phyloP scores from a whole-genome alignment of 306 rosid species.

The Sesbania bispinosa region DNA sequence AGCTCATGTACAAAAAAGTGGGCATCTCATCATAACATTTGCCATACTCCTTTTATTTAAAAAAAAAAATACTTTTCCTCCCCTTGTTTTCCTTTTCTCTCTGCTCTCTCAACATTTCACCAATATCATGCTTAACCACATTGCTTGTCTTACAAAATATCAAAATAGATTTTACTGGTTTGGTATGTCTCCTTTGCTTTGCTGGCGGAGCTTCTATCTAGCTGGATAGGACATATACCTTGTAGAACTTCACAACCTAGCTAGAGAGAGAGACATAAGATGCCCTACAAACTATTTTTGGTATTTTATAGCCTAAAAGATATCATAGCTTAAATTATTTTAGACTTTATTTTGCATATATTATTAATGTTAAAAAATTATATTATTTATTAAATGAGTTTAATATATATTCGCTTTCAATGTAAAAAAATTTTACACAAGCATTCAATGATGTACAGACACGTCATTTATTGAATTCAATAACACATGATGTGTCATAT shows the following conservation, averaged over 20 bases:
- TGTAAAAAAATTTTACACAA: no score
- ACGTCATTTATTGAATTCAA: no score
- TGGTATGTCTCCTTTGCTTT: conserved; percentile 15
- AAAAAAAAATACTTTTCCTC: neutral
- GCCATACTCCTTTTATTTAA: neutral
- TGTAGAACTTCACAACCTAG: conserved; percentile 16
- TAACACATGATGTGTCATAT: no score
- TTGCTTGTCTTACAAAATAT: conserved; percentile 33
- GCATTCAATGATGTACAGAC: no score
- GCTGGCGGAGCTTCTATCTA: conserved; percentile 27
- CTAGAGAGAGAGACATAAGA: conserved; percentile 28
- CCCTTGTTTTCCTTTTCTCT: neutral
- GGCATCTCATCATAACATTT: conserved; percentile 39
- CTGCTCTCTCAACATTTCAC: neutral
- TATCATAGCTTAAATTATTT: no score
- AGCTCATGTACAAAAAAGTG: conserved; percentile 28
- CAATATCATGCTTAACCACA: neutral
- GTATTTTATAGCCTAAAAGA: no score
- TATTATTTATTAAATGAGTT: no score
- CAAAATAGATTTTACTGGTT: conserved; percentile 1
- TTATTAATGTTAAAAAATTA: no score
- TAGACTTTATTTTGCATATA: no score
- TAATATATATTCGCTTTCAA: no score
- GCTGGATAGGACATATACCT: conserved; percentile 30
- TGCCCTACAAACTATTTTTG: no score